A percentile compares a stretch with the other conserved stretches of the same genome.
phyloP scores from a whole-genome alignment of 768 basidiomycete genomes.

The Tricholoma saponaceum region DNA sequence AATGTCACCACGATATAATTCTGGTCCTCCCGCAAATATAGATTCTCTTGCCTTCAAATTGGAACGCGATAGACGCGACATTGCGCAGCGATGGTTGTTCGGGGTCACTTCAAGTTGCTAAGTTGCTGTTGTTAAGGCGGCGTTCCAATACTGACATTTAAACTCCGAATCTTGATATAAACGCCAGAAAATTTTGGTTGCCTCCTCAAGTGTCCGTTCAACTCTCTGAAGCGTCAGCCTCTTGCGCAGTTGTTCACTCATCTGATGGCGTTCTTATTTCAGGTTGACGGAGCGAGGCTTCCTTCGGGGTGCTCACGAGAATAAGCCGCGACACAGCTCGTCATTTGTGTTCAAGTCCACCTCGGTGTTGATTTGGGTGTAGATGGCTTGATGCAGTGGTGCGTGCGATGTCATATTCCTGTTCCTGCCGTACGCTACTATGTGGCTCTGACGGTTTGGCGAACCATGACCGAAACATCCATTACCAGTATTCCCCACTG shows the following conservation, averaged over 20 bases:
- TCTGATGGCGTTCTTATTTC: constrained; percentile 62
- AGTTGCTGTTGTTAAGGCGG: constrained; percentile 3
- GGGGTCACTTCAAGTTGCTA: no score
- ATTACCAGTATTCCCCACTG: not conserved
- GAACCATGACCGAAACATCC: constrained; percentile 80
- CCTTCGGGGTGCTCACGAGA: constrained; percentile 37
- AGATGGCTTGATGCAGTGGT: constrained; percentile 33
- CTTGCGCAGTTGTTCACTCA: constrained; percentile 38
- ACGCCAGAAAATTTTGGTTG: constrained; percentile 13
- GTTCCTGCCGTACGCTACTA: constrained; percentile 78
- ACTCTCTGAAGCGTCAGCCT: constrained; percentile 63
- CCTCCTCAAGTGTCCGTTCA: constrained; percentile 60
- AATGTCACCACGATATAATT: constrained; percentile 59
- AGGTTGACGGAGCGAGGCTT: constrained; percentile 78
- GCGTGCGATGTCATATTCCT: constrained; percentile 76
- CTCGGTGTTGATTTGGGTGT: constrained; percentile 52
- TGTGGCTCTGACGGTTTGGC: constrained; percentile 79
- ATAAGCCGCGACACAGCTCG: constrained; percentile 24
- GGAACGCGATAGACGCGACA: constrained; percentile 51
- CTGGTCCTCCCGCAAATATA: constrained; percentile 63
- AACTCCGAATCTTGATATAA: constrained; percentile 30
- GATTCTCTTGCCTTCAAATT: constrained; percentile 62
- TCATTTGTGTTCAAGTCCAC: constrained; percentile 40
- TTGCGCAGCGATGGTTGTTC: constrained; percentile 10
- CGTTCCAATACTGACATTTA: constrained; percentile 10